Percentiles rank a stretch among this genome's conserved stretches.
These are phyloP conservation scores for Ascochyta viciae-villosae DNA, from an alignment of 2,329 filamentous ascomycete species.

Conservation along the genomic window DNA sequence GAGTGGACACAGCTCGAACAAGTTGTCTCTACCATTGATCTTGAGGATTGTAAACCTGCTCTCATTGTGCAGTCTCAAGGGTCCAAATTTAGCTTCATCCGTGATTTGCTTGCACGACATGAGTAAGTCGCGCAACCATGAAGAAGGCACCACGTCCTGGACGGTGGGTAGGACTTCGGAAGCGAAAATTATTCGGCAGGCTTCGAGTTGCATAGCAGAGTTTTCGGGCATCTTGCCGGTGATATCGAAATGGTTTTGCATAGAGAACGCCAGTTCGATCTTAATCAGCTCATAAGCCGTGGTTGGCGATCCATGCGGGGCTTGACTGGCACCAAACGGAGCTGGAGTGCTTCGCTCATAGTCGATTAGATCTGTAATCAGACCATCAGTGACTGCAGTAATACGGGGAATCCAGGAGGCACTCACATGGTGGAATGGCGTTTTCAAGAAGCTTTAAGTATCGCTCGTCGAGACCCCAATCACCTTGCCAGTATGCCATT, in stretches of 20 bases:
- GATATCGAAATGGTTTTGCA: conserved; percentile 32
- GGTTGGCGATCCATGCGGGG: conserved; percentile 30
- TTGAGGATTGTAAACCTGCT: conserved; percentile 5
- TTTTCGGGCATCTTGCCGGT: conserved; percentile 28
- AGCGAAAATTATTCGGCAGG: conserved; percentile 38
- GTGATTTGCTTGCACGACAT: conserved; percentile 30
- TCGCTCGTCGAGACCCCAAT: conserved; percentile 33
- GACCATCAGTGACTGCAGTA: background rate
- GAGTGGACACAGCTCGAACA: conserved; percentile 35
- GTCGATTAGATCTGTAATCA: conserved; percentile 29
- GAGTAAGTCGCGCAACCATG: conserved; percentile 36
- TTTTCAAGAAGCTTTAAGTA: conserved; percentile 24
- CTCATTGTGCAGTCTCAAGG: conserved; percentile 26
- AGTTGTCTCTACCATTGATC: conserved; percentile 18
- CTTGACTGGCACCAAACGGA: conserved; percentile 31
- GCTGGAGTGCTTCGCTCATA: conserved; percentile 28
- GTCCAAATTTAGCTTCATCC: conserved; percentile 29
- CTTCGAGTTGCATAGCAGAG: conserved; percentile 34
- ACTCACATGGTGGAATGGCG: conserved; percentile 33
- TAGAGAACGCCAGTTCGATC: conserved; percentile 32
- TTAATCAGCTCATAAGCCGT: conserved; percentile 38
- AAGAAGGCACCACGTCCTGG: conserved; percentile 10
- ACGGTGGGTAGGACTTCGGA: conserved; percentile 22
- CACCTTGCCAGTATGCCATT: conserved; percentile 38
- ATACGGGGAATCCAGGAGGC: background rate